phyloP scores from a whole-genome alignment of 2,329 filamentous ascomycete genomes.

The Curvularia spicifera region DNA sequence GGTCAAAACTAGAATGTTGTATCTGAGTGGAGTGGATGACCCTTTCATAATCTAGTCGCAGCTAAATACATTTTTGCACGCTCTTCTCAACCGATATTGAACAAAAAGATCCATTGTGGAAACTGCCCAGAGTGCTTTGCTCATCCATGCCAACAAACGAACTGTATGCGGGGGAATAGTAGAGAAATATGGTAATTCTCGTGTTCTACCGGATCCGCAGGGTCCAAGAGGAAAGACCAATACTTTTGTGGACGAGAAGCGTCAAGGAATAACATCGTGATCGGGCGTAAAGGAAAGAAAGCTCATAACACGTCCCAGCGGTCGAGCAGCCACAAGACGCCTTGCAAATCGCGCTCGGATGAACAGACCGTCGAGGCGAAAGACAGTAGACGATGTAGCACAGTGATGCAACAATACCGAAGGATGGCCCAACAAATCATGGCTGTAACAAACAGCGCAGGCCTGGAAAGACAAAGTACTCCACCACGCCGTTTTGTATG shows the following conservation, averaged over 20 bases:
- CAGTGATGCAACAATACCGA: constrained; percentile 30
- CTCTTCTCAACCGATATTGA: constrained; percentile 36
- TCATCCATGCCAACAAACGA: constrained; percentile 10
- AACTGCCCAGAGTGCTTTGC: constrained; percentile 16
- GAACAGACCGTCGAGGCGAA: constrained; percentile 20
- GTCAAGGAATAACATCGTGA: constrained; percentile 27
- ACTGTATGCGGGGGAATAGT: constrained; percentile 24
- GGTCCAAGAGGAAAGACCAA: constrained; percentile 31
- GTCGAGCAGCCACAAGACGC: constrained; percentile 23
- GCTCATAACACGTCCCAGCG: constrained; percentile 23
- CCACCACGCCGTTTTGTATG: constrained; percentile 35
- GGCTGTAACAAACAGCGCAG: constrained; percentile 33
- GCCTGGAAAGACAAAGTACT: constrained; percentile 28
- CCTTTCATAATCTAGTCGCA: constrained; percentile 38
- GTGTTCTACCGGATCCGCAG: constrained; percentile 31
- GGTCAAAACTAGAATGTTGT: background rate
- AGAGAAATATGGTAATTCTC: constrained; percentile 32
- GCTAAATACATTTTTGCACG: constrained; percentile 46
- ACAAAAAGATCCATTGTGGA: constrained; percentile 24
- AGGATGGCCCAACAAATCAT: constrained; percentile 30
- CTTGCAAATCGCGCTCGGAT: constrained; percentile 22
- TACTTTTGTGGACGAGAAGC: constrained; percentile 44
- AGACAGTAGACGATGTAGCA: constrained; percentile 18
- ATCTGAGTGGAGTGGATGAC: constrained; percentile 28
- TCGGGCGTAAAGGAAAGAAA: constrained; percentile 27